Evolutionary conservation across 2,329 filamentous ascomycete genomes (phyloP).

Genomic region (Xylariaceae sp.): DNA sequence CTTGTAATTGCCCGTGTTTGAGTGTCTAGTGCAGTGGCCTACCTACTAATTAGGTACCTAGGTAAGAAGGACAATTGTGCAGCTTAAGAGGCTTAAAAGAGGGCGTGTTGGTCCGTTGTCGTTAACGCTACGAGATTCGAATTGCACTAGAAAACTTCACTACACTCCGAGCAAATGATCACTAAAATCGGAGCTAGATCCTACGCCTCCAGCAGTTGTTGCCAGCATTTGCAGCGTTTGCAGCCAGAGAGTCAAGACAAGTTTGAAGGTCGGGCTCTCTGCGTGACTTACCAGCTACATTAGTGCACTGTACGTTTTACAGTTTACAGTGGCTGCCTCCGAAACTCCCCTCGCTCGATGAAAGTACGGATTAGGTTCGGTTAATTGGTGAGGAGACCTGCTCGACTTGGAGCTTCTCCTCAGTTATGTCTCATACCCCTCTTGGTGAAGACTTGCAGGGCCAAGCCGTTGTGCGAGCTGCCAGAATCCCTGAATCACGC

Average conservation of each 20-base stretch:
- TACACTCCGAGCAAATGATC: not conserved
- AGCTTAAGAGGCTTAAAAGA: not conserved
- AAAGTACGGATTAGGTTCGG: no score
- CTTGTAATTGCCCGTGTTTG: slow-evolving; percentile 8
- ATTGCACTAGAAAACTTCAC: not conserved
- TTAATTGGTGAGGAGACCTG: no score
- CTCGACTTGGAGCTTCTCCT: not conserved
- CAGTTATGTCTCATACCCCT: not conserved
- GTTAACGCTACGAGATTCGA: not conserved
- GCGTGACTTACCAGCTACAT: no score
- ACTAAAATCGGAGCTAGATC: not conserved
- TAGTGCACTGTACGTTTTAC: no score
- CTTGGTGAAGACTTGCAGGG: not conserved
- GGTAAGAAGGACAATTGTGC: not conserved
- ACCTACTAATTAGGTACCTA: slow-evolving; percentile 10
- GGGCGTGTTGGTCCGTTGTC: not conserved
- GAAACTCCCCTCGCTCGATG: no score
- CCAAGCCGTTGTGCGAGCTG: not conserved
- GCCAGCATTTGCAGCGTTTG: no score
- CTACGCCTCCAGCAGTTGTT: not conserved
- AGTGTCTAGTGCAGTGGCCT: not conserved
- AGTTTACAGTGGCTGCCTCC: no score
- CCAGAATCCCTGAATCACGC: no score
- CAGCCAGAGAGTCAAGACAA: no score
- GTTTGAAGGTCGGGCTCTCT: no score